Conservation (phyloP, 1,284 basidiomycete genomes). For the Schizophyllum commune region DNA sequence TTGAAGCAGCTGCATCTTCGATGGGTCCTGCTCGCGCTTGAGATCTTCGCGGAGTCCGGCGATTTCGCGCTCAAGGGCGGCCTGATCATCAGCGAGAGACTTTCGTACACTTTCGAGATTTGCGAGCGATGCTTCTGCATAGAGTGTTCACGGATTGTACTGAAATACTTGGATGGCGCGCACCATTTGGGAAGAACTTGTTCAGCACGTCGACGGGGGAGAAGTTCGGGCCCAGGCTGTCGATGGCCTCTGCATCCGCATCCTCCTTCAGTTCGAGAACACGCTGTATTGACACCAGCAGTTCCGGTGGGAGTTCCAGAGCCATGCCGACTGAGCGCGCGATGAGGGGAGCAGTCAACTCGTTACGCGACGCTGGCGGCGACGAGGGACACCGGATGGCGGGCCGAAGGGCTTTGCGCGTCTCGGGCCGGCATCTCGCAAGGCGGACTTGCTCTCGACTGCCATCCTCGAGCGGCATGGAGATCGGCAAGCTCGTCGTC, state of each 20-base stretch:
- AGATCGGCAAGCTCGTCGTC: no score
- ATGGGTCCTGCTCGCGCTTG: slow-evolving; percentile 71
- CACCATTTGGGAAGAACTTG: slow-evolving; percentile 70
- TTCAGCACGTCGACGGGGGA: slow-evolving; percentile 56
- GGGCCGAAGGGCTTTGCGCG: no score
- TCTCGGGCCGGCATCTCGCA: no score
- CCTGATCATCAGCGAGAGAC: slow-evolving; percentile 52
- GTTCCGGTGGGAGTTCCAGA: slow-evolving; percentile 55
- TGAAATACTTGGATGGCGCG: slow-evolving; percentile 14
- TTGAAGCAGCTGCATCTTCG: slow-evolving; percentile 82
- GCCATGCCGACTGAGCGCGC: background rate
- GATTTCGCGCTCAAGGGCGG: slow-evolving; percentile 67
- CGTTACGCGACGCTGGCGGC: no score
- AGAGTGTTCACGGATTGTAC: background rate
- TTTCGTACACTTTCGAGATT: slow-evolving; percentile 57
- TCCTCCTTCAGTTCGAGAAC: slow-evolving; percentile 47
- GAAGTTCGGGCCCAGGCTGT: slow-evolving; percentile 52
- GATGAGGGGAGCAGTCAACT: no score
- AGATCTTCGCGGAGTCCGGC: slow-evolving; percentile 60
- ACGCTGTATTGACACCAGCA: slow-evolving; percentile 60
- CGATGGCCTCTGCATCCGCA: slow-evolving; percentile 40
- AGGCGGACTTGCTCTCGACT: no score
- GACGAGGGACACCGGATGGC: no score
- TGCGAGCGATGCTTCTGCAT: slow-evolving; percentile 57
- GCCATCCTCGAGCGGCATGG: no score